These are phyloP conservation scores for Plasmodium chabaudi DNA, from an alignment of 169 alveolate species.

Conservation along the genomic window DNA sequence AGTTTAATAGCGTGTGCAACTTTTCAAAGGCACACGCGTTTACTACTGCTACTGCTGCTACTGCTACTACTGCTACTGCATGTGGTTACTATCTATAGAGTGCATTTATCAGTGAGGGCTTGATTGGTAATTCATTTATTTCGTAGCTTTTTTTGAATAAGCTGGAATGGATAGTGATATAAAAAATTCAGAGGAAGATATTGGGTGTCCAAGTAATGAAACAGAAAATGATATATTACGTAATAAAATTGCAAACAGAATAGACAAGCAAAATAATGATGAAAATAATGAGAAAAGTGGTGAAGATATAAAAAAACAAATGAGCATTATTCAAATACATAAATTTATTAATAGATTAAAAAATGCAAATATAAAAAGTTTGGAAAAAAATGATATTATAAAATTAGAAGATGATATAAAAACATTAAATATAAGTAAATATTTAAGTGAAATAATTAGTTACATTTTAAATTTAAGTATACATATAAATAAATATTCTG, in stretches of 20 bases:
- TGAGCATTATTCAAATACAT: conserved; percentile 62
- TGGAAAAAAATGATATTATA: conserved; percentile 25
- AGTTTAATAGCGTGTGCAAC: no score
- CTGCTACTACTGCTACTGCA: no score
- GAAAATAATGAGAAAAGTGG: neutral
- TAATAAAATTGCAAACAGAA: neutral
- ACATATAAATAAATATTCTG: conserved; percentile 48
- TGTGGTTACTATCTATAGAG: no score
- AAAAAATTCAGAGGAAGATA: no score
- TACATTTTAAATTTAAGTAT: conserved; percentile 27
- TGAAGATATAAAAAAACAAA: conserved; percentile 12
- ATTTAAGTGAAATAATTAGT: conserved; percentile 44
- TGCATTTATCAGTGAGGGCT: no score
- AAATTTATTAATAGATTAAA: conserved; percentile 64
- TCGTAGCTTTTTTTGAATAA: no score
- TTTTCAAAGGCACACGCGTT: no score
- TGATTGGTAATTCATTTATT: no score
- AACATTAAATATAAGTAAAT: conserved; percentile 43
- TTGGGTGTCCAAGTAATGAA: no score
- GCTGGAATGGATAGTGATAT: no score
- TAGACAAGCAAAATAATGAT: neutral
- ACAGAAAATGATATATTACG: conserved; percentile 49
- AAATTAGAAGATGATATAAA: conserved; percentile 52
- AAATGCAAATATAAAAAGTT: conserved; percentile 31
- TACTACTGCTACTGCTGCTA: no score